A percentile compares a stretch with the other conserved stretches of the same genome.
phyloP scores from a whole-genome alignment of 768 basidiomycete species.

The Auriscalpium vulgare region DNA sequence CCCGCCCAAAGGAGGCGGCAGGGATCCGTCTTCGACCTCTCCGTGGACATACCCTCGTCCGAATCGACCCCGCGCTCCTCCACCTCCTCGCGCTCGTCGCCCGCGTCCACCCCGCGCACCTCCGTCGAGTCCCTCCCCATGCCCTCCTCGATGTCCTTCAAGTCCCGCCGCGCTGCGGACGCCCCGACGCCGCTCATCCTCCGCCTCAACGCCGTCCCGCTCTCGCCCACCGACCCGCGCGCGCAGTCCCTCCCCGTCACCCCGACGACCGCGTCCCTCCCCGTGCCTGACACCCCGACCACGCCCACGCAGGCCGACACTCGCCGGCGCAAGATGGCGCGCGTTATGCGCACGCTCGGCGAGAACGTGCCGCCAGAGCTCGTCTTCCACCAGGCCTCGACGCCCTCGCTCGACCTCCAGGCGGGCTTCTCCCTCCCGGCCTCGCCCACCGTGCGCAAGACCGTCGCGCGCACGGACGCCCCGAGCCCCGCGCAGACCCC shows the following conservation, averaged over 20 bases:
- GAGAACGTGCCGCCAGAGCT: constrained; percentile 23
- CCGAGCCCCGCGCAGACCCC: not conserved
- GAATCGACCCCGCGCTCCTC: not conserved
- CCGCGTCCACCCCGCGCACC: constrained; percentile 16
- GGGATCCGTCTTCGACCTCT: constrained; percentile 1
- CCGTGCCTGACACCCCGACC: constrained; percentile 3
- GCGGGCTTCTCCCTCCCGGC: not conserved
- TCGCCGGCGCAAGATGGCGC: constrained; percentile 14
- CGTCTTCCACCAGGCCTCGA: constrained; percentile 14
- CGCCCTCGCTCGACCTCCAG: not conserved
- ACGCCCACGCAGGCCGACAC: not conserved
- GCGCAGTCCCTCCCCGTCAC: constrained; percentile 27
- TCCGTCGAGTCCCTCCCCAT: constrained; percentile 16
- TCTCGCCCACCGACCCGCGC: constrained; percentile 21
- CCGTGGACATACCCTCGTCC: not conserved
- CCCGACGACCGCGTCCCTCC: not conserved
- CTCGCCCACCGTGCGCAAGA: not conserved
- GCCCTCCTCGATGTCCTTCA: constrained; percentile 11
- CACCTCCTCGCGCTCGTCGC: constrained; percentile 17
- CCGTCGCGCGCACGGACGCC: not conserved
- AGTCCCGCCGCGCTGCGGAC: constrained; percentile 4
- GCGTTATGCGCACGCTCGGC: constrained; percentile 21
- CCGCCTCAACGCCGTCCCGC: constrained; percentile 22
- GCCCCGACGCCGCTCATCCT: constrained; percentile 26
- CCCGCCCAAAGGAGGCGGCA: not conserved